Evolutionary conservation across 176 grass and related monocot genomes (phyloP), one percentile per base, ranked within the genome.

Genomic region (Urochloa ruziziensis): DNA sequence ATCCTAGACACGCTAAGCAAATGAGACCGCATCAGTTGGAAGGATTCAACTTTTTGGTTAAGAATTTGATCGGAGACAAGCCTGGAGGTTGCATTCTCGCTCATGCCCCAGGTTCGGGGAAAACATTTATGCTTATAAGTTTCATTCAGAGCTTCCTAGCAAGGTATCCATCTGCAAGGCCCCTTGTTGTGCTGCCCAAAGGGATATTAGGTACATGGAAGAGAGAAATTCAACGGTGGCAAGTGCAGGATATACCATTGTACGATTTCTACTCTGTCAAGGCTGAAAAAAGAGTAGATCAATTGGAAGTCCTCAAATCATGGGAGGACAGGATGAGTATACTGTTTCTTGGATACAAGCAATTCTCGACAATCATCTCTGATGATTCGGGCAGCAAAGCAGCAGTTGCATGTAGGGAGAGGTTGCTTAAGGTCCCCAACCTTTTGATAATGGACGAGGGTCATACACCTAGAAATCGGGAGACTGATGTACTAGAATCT

Each of bases 31-130:
- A 96, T 86, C 93, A n/a, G n/a, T n/a, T n/a, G n/a, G n/a, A n/a
- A n/a, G n/a, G n/a, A n/a, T n/a, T n/a, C n/a, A n/a, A n/a, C 48
- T 95, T 98, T 83, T 88, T 98, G 87, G 91, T 98, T 70, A 95
- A 94, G 75, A 98, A 98, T 81, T 80, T 95, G 48, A 80, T 94
- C 4, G 32, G 75, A 37, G 93, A 95, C 47, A 94, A 88, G 64
- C 96, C 96, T 60, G 87, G 93, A 74, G 93, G 96, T 80, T 98
- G 96, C 80, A 96, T 98, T 86, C 82, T 98, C 24, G 93, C 96
- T 76, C 96, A 98, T 82, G 93, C 93, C 23, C 96, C 96, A 53
- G 93, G 96, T 80, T n/a, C n/a, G n/a, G n/a, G n/a, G n/a, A n/a
- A n/a, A n/a, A n/a, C n/a, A n/a, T n/a, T n/a, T n/a, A n/a, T n/a